Percentiles rank a stretch among this genome's conserved stretches.
phyloP scores from a whole-genome alignment of 345 rosid species.

The sweet orange (Citrus sinensis) region DNA sequence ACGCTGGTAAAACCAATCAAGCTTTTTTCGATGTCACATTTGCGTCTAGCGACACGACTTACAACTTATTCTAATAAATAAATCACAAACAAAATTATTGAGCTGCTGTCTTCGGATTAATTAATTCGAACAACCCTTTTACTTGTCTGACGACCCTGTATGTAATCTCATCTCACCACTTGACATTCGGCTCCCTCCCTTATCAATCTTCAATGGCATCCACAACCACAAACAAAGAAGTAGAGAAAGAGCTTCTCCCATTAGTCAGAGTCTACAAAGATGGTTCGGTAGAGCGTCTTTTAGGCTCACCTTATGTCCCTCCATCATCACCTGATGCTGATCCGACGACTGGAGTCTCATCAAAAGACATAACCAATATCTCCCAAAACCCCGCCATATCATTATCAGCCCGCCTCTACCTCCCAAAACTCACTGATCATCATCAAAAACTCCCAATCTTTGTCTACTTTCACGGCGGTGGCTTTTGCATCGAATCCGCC shows the following conservation, averaged over 20 bases:
- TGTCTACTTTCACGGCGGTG: constrained; percentile 34
- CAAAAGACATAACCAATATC: constrained; percentile 32
- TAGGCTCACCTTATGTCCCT: constrained; percentile 18
- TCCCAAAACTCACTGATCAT: constrained; percentile 20
- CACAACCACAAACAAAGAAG: background rate
- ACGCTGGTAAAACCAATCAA: no score
- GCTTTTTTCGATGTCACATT: no score
- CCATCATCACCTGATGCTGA: constrained; percentile 22
- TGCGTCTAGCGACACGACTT: no score
- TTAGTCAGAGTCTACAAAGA: constrained; percentile 11
- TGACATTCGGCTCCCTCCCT: background rate
- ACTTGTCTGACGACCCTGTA: no score
- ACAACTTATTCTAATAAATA: no score
- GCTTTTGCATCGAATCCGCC: constrained; percentile 29
- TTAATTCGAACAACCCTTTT: no score
- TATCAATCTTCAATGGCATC: no score
- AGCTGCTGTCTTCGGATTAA: no score
- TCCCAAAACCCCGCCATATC: constrained; percentile 18
- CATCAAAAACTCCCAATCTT: constrained; percentile 26
- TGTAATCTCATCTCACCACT: no score
- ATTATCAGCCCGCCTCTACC: constrained; percentile 27
- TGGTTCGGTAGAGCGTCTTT: constrained; percentile 24
- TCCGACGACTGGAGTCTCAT: constrained; percentile 20
- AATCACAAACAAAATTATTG: no score
- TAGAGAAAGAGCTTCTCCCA: background rate